Evolutionary conservation across 108 stramenopile genomes (phyloP).

Genomic region (Pseudonitzschia delicatissima): DNA sequence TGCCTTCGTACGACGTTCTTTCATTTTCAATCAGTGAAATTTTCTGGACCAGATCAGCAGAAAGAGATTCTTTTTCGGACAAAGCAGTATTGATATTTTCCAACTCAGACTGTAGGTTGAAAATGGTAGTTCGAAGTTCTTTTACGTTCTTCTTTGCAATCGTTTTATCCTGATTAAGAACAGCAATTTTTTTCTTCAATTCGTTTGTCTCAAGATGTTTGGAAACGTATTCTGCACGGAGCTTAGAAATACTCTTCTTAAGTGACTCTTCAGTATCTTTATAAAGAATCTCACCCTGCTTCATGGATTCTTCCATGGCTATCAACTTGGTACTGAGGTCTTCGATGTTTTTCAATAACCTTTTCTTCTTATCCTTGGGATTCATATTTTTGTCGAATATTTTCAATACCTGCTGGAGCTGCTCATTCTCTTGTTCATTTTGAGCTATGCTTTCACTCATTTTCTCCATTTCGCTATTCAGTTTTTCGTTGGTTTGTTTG

Average conservation of each 20-base stretch:
- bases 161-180: background rate
- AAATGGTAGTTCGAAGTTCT: background rate
- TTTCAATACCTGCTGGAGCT: background rate
- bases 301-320: constrained; percentile 8
- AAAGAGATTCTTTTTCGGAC: background rate
- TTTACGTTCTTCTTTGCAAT: background rate
- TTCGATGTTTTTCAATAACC: constrained; percentile 15
- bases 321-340: constrained; percentile 1
- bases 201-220: background rate
- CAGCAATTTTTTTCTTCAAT: background rate
- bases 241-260: constrained; percentile 2
- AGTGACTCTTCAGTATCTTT: background rate
- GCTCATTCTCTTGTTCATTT: background rate
- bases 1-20: background rate
- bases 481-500: background rate
- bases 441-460: background rate
- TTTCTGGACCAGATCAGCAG: background rate
- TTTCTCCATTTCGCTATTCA: background rate
- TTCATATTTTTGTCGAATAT: background rate
- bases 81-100: background rate
- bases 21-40: background rate
- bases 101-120: background rate
- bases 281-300: background rate
- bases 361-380: background rate
- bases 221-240: constrained; percentile 3